Percentiles rank a stretch among this genome's conserved stretches.
Evolutionary conservation across 2,329 filamentous ascomycete genomes (phyloP).

Genomic region (Escovopsis sp.): DNA sequence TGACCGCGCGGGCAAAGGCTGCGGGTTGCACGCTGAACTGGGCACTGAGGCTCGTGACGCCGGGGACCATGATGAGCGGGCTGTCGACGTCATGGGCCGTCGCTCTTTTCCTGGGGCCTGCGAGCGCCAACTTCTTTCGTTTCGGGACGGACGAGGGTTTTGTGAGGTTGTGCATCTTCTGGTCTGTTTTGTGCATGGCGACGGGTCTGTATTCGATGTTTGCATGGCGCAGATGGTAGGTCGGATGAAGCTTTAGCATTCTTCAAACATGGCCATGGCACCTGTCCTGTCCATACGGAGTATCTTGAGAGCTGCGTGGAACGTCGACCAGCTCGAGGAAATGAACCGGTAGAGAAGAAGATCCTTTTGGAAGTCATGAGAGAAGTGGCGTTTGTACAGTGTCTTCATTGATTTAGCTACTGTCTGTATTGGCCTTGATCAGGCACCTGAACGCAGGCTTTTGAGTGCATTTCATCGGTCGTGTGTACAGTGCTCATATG

Average conservation of each 20-base stretch:
- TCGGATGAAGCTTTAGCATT: too few relatives aligned
- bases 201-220: slow-evolving; percentile 2
- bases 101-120: slow-evolving; percentile 4
- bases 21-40: slow-evolving; percentile 1
- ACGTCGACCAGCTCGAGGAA: too few relatives aligned
- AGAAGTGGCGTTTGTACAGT: too few relatives aligned
- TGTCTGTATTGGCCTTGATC: too few relatives aligned
- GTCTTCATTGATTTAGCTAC: too few relatives aligned
- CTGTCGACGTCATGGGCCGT: slow-evolving; percentile 3
- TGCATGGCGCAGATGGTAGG: slow-evolving; percentile 4
- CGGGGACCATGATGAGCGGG: slow-evolving; percentile 5
- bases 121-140: slow-evolving; percentile 3
- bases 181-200: neutral
- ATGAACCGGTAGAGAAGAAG: too few relatives aligned
- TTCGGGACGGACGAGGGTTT: slow-evolving; percentile 3
- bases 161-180: slow-evolving; percentile 1
- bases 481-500: too few relatives aligned
- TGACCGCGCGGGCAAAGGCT: neutral
- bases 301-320: too few relatives aligned
- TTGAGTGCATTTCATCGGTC: neutral
- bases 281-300: too few relatives aligned
- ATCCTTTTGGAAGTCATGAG: too few relatives aligned
- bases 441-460: too few relatives aligned
- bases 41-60: slow-evolving; percentile 1
- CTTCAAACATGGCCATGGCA: too few relatives aligned